phyloP scores from a whole-genome alignment of 179 eudicot genomes.

The Camellia oleifera region DNA sequence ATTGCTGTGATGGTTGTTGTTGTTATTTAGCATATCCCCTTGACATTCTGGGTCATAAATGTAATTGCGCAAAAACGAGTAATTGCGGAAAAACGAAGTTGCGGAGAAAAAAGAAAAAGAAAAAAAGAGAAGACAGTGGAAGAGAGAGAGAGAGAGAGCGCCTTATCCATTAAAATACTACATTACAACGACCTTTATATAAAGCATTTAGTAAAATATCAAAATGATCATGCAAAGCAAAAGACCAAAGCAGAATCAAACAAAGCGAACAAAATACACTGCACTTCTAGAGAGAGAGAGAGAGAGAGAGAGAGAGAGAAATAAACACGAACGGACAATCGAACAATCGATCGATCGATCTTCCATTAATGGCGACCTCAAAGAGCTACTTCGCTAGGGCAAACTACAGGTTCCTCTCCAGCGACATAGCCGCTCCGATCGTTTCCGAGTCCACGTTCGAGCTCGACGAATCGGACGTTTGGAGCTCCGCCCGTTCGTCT shows the following conservation, averaged over 20 bases:
- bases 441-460: neutral
- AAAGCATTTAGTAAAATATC: slow-evolving; percentile 12
- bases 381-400: slow-evolving; percentile 31
- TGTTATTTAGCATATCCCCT: too few relatives aligned
- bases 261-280: neutral
- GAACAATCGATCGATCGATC: too few relatives aligned
- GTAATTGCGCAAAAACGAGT: neutral
- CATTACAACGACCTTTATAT: slow-evolving; percentile 15
- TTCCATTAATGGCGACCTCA: slow-evolving; percentile 35
- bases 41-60: neutral
- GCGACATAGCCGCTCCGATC: slow-evolving; percentile 16
- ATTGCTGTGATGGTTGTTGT: too few relatives aligned
- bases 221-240: neutral
- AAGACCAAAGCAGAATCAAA: neutral
- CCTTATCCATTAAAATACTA: slow-evolving; percentile 22
- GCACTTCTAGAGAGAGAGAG: neutral
- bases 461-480: slow-evolving; percentile 4
- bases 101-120: neutral
- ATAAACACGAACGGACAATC: neutral
- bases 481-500: neutral
- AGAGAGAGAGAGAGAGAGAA: neutral
- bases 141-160: slow-evolving; percentile 1
- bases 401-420: slow-evolving; percentile 39
- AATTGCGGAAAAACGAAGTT: neutral
- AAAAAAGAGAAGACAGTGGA: neutral